Evolutionary conservation across 805 yeast species (phyloP), one percentile per base, ranked within the genome.

Genomic region (Saccharomycopsis schoenii): DNA sequence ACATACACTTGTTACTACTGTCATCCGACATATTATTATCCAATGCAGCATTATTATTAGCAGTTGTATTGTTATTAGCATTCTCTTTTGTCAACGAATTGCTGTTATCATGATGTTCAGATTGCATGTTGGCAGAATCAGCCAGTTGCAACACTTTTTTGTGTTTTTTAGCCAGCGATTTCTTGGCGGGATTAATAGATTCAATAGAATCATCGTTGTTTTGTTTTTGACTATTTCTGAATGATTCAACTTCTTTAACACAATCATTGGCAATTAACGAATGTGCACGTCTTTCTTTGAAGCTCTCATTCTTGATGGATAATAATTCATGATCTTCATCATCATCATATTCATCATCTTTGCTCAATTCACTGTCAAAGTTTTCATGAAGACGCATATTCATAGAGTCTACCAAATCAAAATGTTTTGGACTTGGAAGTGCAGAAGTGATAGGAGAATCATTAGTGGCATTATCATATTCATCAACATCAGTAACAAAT

Each of bases 1-100:
- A 75, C 60, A 74, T 76, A 70, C 92, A 86, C 64, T 81, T 78
- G 66, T 86, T 61, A 12, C 61, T 55, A 9, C 19, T 42, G 19
- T 58, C 86, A 62, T 74, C 76, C 0, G 60, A 61, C 11, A 39
- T 10, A 29, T 42, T 41, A 29, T 42, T 43, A 34, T 29, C 19
- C 11, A 34, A n/a, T 19, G 41, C n/a, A 17, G 21, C 29, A 34
- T 52, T 52, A 52, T 19, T 24, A 11, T 2, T 24, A 25, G 19
- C 15, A 12, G 21, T n/a, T 2, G 41, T 19, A 14, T 3, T 41
- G 12, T 42, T 40, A 21, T 41, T 25, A 42, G 12, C 47, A n/a
- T 42, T 15, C 10, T 55, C 47, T 12, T 12, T 47, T 43, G 29
- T 15, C 39, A 47, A 24, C 2, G 34, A 15, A 40, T 57, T 54